Evolutionary conservation across 2,329 filamentous ascomycete genomes (phyloP).

Genomic region (Rutstroemia sp.): DNA sequence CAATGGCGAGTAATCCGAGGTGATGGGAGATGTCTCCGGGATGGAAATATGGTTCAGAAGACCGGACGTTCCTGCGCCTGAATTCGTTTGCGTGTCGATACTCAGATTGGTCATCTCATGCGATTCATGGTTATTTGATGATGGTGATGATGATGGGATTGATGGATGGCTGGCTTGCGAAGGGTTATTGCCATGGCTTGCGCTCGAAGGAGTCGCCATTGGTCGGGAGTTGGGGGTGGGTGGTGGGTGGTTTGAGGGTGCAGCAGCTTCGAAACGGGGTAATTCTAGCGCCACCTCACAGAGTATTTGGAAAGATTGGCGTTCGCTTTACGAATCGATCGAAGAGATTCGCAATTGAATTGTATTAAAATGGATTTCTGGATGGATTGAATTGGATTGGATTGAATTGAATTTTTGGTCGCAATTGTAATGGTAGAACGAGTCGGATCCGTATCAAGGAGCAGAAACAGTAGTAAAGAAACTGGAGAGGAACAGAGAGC

Average conservation of each 20-base stretch:
- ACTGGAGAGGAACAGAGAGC: too few species aligned
- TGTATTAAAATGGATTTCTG: background rate
- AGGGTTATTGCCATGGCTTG: background rate
- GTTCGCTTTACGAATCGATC: background rate
- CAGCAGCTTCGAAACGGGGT: background rate
- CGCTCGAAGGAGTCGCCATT: background rate
- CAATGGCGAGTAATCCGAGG: background rate
- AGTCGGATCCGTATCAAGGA: too few species aligned
- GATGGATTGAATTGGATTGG: background rate
- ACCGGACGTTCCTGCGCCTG: conserved; percentile 3
- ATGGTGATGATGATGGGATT: background rate
- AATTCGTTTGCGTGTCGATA: background rate
- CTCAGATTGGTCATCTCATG: background rate
- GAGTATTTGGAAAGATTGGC: background rate
- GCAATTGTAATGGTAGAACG: too few species aligned
- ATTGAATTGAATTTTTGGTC: background rate
- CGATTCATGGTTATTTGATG: background rate
- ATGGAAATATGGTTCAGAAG: conserved; percentile 4
- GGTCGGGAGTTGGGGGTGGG: background rate
- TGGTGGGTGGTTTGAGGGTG: background rate
- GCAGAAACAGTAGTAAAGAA: too few species aligned
- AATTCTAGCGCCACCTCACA: background rate
- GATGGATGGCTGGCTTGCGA: background rate
- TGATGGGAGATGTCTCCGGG: background rate
- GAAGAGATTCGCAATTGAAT: background rate